Conservation (phyloP, 2,329 filamentous ascomycete species). For the Phoma herbarum region DNA sequence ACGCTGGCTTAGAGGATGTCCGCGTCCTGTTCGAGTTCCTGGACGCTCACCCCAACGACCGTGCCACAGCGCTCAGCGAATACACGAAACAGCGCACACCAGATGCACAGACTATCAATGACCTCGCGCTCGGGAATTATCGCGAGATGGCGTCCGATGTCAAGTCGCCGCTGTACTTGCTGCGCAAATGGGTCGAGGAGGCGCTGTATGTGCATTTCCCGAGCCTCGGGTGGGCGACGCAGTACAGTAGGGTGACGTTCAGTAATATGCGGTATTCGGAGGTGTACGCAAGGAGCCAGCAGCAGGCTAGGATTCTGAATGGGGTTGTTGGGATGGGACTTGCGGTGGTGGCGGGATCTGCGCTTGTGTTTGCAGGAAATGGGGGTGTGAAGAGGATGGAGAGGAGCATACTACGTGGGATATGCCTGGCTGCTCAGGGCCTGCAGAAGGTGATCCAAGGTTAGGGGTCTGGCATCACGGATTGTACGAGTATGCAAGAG, state of each 20-base stretch:
- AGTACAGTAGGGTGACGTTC: constrained; percentile 92
- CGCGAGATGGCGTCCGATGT: constrained; percentile 92
- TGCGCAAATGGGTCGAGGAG: constrained; percentile 89
- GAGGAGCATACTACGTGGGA: constrained; percentile 38
- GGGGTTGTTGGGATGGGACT: constrained; percentile 37
- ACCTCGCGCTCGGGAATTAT: constrained; percentile 90
- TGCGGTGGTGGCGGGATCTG: constrained; percentile 27
- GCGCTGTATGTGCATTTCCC: constrained; percentile 79
- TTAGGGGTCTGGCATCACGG: too few relatives aligned
- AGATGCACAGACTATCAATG: constrained; percentile 90
- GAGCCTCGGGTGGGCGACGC: constrained; percentile 84
- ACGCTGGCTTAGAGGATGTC: constrained; percentile 94
- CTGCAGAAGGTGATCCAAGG: constrained; percentile 30
- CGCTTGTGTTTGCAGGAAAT: constrained; percentile 34
- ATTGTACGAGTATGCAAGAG: too few relatives aligned
- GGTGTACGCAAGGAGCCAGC: constrained; percentile 73
- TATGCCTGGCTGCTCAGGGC: constrained; percentile 39
- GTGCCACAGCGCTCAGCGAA: constrained; percentile 66
- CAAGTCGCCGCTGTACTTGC: constrained; percentile 75
- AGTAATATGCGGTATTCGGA: constrained; percentile 91
- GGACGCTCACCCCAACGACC: constrained; percentile 67
- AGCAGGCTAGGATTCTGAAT: constrained; percentile 46
- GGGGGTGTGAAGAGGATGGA: constrained; percentile 36
- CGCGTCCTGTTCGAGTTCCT: constrained; percentile 84
- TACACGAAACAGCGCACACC: constrained; percentile 78